phyloP scores from a whole-genome alignment of 2,329 filamentous ascomycete species.

The Microdochium trichocladiopsis region DNA sequence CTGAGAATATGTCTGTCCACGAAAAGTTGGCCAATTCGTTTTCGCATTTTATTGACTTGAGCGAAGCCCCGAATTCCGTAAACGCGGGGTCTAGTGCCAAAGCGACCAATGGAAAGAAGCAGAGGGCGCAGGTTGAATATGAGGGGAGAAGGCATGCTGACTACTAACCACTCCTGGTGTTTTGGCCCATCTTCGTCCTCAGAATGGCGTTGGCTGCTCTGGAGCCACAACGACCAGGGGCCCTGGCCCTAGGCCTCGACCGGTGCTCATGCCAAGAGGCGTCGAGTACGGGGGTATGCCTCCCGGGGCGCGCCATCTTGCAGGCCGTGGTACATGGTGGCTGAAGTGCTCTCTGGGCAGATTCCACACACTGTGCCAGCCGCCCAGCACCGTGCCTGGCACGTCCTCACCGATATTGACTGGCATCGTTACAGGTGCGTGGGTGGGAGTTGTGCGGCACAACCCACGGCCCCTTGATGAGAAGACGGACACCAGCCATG shows the following conservation, averaged over 20 bases:
- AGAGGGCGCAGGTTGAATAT: background rate
- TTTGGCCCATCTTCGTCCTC: background rate
- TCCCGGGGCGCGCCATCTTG: background rate
- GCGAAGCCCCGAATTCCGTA: too few relatives aligned
- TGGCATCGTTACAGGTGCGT: background rate
- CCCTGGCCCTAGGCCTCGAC: too few relatives aligned
- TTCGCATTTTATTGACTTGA: too few relatives aligned
- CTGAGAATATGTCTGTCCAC: too few relatives aligned
- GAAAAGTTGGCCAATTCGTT: too few relatives aligned
- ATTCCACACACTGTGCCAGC: background rate
- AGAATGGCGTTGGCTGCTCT: too few relatives aligned
- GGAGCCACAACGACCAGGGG: too few relatives aligned
- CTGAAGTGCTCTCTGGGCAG: background rate
- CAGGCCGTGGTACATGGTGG: background rate
- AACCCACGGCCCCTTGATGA: too few relatives aligned
- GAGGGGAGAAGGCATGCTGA: background rate
- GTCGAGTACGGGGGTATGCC: background rate
- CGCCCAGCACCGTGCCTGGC: background rate
- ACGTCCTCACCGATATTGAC: background rate
- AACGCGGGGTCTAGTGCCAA: too few relatives aligned
- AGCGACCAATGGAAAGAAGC: background rate
- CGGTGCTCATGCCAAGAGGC: background rate
- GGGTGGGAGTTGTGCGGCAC: background rate
- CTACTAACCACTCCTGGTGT: background rate
- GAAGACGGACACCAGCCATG: too few relatives aligned